These are phyloP conservation scores for Yamadazyma atmosphaerica DNA, from an alignment of 1,139 yeast genomes.

Conservation along the genomic window DNA sequence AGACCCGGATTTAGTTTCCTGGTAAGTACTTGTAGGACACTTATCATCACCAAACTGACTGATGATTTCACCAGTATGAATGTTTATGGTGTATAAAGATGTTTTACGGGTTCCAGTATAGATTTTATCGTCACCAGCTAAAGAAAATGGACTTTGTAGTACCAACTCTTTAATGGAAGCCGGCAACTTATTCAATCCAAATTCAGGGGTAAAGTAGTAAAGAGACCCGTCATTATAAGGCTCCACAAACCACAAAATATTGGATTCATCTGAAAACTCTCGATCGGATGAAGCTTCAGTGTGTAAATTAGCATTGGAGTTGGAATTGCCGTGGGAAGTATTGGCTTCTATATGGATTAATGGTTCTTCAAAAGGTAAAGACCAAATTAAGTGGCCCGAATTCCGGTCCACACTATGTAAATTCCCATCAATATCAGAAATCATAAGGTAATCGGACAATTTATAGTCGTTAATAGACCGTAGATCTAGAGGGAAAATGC, in stretches of 20 bases:
- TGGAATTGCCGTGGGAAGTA: slow-evolving; percentile 14
- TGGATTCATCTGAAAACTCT: slow-evolving; percentile 24
- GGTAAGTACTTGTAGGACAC: slow-evolving; percentile 24
- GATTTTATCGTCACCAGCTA: slow-evolving; percentile 80
- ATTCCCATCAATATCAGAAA: slow-evolving; percentile 87
- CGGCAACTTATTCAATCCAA: slow-evolving; percentile 80
- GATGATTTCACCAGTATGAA: slow-evolving; percentile 74
- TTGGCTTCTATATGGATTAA: slow-evolving; percentile 47
- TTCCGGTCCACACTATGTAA: slow-evolving; percentile 78
- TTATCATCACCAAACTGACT: slow-evolving; percentile 60
- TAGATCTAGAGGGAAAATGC: slow-evolving; percentile 33
- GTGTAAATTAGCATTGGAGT: too few relatives aligned
- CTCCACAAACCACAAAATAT: slow-evolving; percentile 77
- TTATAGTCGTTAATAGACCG: slow-evolving; percentile 54
- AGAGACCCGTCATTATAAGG: slow-evolving; percentile 85
- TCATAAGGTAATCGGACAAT: slow-evolving; percentile 61
- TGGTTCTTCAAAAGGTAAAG: slow-evolving; percentile 56
- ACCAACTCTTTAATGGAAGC: slow-evolving; percentile 79
- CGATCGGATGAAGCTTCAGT: too few relatives aligned
- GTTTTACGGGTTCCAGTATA: slow-evolving; percentile 86
- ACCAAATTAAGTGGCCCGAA: slow-evolving; percentile 80
- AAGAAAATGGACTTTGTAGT: slow-evolving; percentile 77
- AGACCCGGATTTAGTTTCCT: slow-evolving; percentile 3
- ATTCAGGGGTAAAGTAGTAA: slow-evolving; percentile 78
- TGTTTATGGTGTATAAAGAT: slow-evolving; percentile 71